These are phyloP conservation scores for Diaporthe sp. DNA, from an alignment of 2,329 filamentous ascomycete species.

Conservation along the genomic window DNA sequence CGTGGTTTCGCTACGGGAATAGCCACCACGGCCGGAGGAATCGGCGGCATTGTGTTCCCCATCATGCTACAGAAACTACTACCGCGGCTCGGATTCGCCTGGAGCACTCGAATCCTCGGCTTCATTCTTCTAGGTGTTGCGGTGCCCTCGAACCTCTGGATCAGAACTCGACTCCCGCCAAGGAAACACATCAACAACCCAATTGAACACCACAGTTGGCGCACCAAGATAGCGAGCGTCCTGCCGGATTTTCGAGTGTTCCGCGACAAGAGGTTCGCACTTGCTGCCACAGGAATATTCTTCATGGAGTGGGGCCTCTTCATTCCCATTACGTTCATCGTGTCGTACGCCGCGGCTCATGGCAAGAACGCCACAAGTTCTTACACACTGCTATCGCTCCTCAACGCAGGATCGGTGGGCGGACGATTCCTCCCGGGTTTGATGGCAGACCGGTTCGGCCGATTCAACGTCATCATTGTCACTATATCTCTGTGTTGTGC, in stretches of 20 bases:
- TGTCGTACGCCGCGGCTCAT: constrained; percentile 75
- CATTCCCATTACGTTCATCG: constrained; percentile 82
- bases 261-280: constrained; percentile 67
- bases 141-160: constrained; percentile 60
- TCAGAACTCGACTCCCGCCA: constrained; percentile 68
- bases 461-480: constrained; percentile 84
- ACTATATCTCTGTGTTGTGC: constrained; percentile 70
- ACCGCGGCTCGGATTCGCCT: constrained; percentile 60
- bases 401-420: constrained; percentile 83
- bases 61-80: constrained; percentile 61
- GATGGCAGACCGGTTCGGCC: constrained; percentile 80
- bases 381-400: constrained; percentile 82
- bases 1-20: constrained; percentile 85
- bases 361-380: constrained; percentile 71
- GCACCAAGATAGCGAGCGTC: constrained; percentile 48
- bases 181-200: constrained; percentile 42
- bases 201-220: neutral
- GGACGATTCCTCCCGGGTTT: constrained; percentile 83
- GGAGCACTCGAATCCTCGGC: constrained; percentile 63
- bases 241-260: constrained; percentile 74
- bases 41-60: constrained; percentile 77
- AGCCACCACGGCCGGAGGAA: constrained; percentile 78
- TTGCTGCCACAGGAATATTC: constrained; percentile 74
- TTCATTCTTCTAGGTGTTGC: constrained; percentile 63
- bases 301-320: constrained; percentile 80